A percentile compares a stretch with the other conserved stretches of the same genome.
Conservation (phyloP, 768 basidiomycete genomes). For the Tulasnella sp. region DNA sequence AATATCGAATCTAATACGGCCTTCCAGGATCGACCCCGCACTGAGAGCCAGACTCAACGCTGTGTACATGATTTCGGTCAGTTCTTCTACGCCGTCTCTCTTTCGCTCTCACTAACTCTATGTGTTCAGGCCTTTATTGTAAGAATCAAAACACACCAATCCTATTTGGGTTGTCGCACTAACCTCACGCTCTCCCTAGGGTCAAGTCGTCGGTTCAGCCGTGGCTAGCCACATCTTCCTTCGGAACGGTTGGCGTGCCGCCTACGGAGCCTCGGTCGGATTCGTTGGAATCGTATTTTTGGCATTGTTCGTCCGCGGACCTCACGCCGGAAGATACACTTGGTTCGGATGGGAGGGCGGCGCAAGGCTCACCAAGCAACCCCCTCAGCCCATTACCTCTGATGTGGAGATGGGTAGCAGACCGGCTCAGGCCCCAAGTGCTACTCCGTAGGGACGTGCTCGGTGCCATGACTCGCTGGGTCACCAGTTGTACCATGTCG, state of each 20-base stretch:
- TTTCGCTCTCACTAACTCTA: not conserved
- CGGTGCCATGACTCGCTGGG: not conserved
- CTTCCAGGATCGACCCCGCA: constrained; percentile 32
- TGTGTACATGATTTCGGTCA: constrained; percentile 59
- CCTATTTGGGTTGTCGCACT: not conserved
- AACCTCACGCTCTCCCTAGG: constrained; percentile 43
- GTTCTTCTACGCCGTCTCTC: constrained; percentile 22
- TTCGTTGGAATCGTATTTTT: constrained; percentile 49
- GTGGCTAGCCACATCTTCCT: constrained; percentile 67
- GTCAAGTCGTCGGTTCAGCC: constrained; percentile 76
- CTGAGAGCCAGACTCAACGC: constrained; percentile 72
- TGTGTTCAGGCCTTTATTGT: constrained; percentile 21
- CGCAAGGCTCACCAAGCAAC: constrained; percentile 18
- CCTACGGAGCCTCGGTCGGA: constrained; percentile 52
- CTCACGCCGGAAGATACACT: constrained; percentile 39
- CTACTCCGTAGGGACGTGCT: not conserved
- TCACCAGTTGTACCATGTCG: not conserved
- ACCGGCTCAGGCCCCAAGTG: not conserved
- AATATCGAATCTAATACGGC: constrained; percentile 17
- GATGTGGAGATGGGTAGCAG: not conserved
- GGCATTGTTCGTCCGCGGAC: constrained; percentile 57
- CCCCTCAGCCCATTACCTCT: not conserved
- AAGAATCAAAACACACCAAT: not conserved
- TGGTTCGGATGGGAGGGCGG: constrained; percentile 40
- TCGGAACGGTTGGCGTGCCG: constrained; percentile 59